These are phyloP conservation scores for Rhypophila decipiens DNA, from an alignment of 495 filamentous ascomycete species.

Conservation along the genomic window DNA sequence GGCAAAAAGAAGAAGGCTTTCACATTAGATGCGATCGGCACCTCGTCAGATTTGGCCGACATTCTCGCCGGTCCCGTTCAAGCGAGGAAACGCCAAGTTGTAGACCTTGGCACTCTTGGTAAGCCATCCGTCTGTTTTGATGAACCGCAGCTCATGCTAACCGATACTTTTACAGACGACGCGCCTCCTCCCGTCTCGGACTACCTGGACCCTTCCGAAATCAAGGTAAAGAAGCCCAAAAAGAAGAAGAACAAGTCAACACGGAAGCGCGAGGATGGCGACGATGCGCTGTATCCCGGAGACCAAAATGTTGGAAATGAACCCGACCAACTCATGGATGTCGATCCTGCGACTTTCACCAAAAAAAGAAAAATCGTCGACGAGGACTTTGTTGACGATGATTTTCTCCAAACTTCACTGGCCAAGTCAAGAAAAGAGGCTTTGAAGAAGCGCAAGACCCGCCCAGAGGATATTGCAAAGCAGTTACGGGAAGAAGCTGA, in stretches of 20 bases:
- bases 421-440: constrained; percentile 72
- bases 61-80: constrained; percentile 50
- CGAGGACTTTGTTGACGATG: constrained; percentile 77
- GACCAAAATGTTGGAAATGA: constrained; percentile 31
- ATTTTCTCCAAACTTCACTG: constrained; percentile 81
- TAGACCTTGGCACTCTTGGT: constrained; percentile 69
- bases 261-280: constrained; percentile 64
- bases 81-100: constrained; percentile 57
- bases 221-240: constrained; percentile 89
- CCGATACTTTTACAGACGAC: constrained; percentile 44
- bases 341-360: constrained; percentile 52
- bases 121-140: constrained; percentile 10
- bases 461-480: constrained; percentile 78
- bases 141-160: constrained; percentile 14
- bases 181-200: constrained; percentile 58
- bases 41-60: constrained; percentile 55
- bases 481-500: constrained; percentile 69
- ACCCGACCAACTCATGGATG: constrained; percentile 59
- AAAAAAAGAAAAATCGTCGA: constrained; percentile 62
- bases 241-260: constrained; percentile 83
- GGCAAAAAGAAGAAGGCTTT: constrained; percentile 89
- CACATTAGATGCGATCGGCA: constrained; percentile 71
- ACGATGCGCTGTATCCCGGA: constrained; percentile 62
- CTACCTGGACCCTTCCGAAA: constrained; percentile 76
- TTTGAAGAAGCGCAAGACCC: constrained; percentile 76